These are phyloP conservation scores for Paramecium caudatum DNA, from an alignment of 73 alveolate genomes.

Conservation along the genomic window DNA sequence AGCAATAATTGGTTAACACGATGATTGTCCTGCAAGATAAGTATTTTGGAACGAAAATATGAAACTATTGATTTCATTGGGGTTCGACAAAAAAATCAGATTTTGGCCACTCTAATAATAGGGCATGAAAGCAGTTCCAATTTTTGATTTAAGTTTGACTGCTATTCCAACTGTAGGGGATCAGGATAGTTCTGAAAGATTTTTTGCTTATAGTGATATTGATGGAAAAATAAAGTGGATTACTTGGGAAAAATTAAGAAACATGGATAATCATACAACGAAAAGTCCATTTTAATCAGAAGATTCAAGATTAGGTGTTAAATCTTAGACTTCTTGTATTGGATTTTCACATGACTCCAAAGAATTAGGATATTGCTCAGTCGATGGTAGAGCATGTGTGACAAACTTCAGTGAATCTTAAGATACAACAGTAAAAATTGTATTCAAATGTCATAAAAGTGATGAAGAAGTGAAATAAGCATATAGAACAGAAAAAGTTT, in stretches of 20 bases:
- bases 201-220: constrained; percentile 59
- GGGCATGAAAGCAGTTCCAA: constrained; percentile 27
- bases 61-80: constrained; percentile 7
- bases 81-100: constrained; percentile 37
- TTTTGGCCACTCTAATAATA: constrained; percentile 42
- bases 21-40: constrained; percentile 44
- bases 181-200: not conserved
- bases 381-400: constrained; percentile 68
- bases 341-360: constrained; percentile 34
- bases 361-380: constrained; percentile 65
- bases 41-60: constrained; percentile 10
- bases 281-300: not conserved
- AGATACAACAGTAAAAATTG: not conserved
- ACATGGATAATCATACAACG: not conserved
- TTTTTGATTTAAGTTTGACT: constrained; percentile 54
- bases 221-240: constrained; percentile 14
- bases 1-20: constrained; percentile 40
- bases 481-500: constrained; percentile 16
- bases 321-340: not conserved
- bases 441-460: constrained; percentile 21
- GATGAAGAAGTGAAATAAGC: not conserved
- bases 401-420: not conserved
- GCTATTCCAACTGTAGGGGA: constrained; percentile 43
- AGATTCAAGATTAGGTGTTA: constrained; percentile 11
- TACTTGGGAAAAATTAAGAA: constrained; percentile 6